These are phyloP conservation scores for Cladorrhinum samala DNA, from an alignment of 495 filamentous ascomycete genomes.

Conservation along the genomic window DNA sequence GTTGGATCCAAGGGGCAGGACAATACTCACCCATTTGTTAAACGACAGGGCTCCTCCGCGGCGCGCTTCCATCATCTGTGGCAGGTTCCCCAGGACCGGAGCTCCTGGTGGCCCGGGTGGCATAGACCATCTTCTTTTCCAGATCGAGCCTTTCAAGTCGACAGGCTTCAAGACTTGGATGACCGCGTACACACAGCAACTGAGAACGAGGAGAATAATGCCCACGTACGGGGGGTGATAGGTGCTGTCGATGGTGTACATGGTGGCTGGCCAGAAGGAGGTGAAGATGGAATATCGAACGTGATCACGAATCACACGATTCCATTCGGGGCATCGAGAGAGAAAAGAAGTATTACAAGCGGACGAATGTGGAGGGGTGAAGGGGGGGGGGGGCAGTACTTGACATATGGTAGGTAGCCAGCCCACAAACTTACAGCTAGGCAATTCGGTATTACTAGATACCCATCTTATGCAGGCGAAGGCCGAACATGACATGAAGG, in stretches of 20 bases:
- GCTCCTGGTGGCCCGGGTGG: conserved; percentile 1
- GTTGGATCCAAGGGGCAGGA: too few relatives aligned
- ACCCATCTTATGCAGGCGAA: conserved; percentile 3
- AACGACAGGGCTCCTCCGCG: conserved; percentile 5
- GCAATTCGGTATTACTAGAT: conserved; percentile 2
- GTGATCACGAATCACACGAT: too few relatives aligned
- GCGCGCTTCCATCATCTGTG: conserved; percentile 2
- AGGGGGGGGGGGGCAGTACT: too few relatives aligned
- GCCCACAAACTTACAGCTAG: too few relatives aligned
- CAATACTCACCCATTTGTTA: conserved; percentile 3
- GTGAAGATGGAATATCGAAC: conserved; percentile 4
- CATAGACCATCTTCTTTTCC: conserved; percentile 5
- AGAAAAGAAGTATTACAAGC: conserved; percentile 2
- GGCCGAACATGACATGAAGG: conserved; percentile 1
- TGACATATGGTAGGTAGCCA: too few relatives aligned
- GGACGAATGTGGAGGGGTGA: conserved; percentile 5
- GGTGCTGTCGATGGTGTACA: conserved; percentile 5
- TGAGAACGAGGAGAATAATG: conserved; percentile 2
- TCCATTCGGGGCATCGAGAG: conserved; percentile 1
- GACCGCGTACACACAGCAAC: conserved; percentile 1
- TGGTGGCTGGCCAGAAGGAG: conserved; percentile 1
- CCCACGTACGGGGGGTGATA: conserved; percentile 3
- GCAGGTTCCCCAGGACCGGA: conserved; percentile 4
- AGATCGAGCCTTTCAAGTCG: conserved; percentile 3
- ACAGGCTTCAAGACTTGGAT: conserved; percentile 3